Evolutionary conservation across 2,329 filamentous ascomycete species (phyloP), one percentile per base, ranked within the genome.

Genomic region (Westerdykella ornata): DNA sequence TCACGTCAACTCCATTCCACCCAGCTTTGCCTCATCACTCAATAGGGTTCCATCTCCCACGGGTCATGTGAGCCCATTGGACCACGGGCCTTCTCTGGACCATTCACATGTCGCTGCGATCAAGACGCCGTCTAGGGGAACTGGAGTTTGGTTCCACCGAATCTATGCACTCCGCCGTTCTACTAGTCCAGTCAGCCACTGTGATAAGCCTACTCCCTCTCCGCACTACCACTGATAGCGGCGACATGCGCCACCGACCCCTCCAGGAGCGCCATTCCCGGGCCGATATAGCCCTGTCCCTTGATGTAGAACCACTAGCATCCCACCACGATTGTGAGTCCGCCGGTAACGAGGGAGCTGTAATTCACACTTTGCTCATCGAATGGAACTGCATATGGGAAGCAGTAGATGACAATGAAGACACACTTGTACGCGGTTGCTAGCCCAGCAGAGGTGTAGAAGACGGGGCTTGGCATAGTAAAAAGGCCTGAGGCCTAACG

Each of bases 341-440:
- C 75, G 11, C 72, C 74, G 1, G 71, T 72, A 48, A 78, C 72
- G 34, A 77, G 52, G 49, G 66, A 72, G 11, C 69, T 67, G 52
- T 77, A 78, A 49, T 78, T 78, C 75, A 78, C 78, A 3, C 60
- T 67, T 22, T 59, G 54, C 2, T 70, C 69, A 42, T 67, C 57
- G 5, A 71, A 68, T 9, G 72, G 70, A 37, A 75, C 48, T 1
- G 63, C 56, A 45, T 69, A 75, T 0, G 75, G 68, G 32, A 72
- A 84, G 54, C 76, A 81, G 56, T 80, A 84, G 29, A 84, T 77
- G 7, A 84, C 73, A 3, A 78, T 72, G 59, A 79, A 83, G 0
- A 74, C 72, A 3, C 74, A 44, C 48, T 84, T 80, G 54, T 83
- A 84, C 0, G 65, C 56, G 48, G 76, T 74, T 1, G 75, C 70